Base-by-base conservation (phyloP, 225 moss, liverwort and hornwort genomes). In the Physcomitrium patens region DNA sequence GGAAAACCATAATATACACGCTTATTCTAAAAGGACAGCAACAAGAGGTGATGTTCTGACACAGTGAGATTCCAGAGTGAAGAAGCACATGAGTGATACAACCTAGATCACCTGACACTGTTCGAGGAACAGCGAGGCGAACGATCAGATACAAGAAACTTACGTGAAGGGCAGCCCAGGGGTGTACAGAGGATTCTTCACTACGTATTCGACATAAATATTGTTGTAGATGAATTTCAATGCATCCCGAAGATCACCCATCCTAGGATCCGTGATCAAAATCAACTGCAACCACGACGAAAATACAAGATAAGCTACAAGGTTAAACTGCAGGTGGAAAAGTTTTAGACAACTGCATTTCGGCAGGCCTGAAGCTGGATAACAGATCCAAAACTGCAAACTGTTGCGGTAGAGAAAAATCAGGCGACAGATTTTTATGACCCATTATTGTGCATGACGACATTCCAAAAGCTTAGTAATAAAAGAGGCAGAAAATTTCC, bases 201-300 rank as follows among this genome's bases (percentile, higher is more conserved):
- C 91, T 20, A 99, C 97, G 60, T 90, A 99, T 72, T 99, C 97
- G 59, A 99, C 95, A 60, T 99, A 99, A 16, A 99, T 88, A 60
- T 86, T 93, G 82, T 90, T 99, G 84, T 99, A 99, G 46, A 99
- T 95, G 71, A 77, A 88, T 53, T 77, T 93, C 68, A 95, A 70
- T 12, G 97, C 95, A 65, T 95, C 97, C 51, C 91, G 91, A 80
- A 99, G 90, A 69, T 99, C 93, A 56, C 95, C 81, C 97, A 99
- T 99, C 73, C 83, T 87, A 48, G 95, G 89, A 79, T 99, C 97
- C 42, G 97, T 95, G 23, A 99, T 77, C 57, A 99, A 77, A 69
- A 99, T 91, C 79, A 99, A 70, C 84, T 84, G 77, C 80, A 73
- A 63, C 71, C 41, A 92, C 84, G 86, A 56, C 66, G 69, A 56